A percentile compares a stretch with the other conserved stretches of the same genome.
Conservation (phyloP, 176 grass and related monocot species). For the Hordeum marinum region DNA sequence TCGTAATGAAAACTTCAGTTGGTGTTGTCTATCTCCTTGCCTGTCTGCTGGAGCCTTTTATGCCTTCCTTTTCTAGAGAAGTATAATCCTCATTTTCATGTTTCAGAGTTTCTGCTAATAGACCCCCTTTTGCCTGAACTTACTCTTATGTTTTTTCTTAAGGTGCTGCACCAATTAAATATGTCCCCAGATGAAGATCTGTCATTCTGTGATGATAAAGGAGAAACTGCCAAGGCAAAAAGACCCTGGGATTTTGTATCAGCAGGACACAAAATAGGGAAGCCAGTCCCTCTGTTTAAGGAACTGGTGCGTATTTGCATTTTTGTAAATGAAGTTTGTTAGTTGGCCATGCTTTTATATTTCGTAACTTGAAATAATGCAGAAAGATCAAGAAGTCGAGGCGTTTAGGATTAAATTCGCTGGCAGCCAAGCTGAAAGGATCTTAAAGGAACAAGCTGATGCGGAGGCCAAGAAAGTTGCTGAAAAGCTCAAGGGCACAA, state of each 20-base stretch:
- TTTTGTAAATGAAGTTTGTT: neutral
- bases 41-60: constrained; percentile 84
- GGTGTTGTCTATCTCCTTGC: constrained; percentile 92
- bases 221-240: constrained; percentile 57
- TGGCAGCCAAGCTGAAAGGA: constrained; percentile 83
- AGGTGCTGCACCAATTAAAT: constrained; percentile 81
- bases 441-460: constrained; percentile 63
- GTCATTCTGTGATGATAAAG: constrained; percentile 79
- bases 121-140: neutral
- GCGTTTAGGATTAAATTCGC: constrained; percentile 68
- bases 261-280: constrained; percentile 77
- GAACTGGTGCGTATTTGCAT: constrained; percentile 54
- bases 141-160: neutral
- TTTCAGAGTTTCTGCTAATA: neutral
- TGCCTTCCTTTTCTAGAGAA: constrained; percentile 84
- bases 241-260: constrained; percentile 77
- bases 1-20: constrained; percentile 94
- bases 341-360: neutral
- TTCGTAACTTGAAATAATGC: constrained; percentile 26
- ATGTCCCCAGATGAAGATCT: constrained; percentile 49
- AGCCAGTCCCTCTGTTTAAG: constrained; percentile 84
- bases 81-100: constrained; percentile 36
- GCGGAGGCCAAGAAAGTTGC: constrained; percentile 59
- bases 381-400: constrained; percentile 83
- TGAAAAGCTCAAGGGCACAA: constrained; percentile 70